Evolutionary conservation across 129 eudicot genomes (phyloP), one percentile per base, ranked within the genome.

Genomic region (Logfia minima): DNA sequence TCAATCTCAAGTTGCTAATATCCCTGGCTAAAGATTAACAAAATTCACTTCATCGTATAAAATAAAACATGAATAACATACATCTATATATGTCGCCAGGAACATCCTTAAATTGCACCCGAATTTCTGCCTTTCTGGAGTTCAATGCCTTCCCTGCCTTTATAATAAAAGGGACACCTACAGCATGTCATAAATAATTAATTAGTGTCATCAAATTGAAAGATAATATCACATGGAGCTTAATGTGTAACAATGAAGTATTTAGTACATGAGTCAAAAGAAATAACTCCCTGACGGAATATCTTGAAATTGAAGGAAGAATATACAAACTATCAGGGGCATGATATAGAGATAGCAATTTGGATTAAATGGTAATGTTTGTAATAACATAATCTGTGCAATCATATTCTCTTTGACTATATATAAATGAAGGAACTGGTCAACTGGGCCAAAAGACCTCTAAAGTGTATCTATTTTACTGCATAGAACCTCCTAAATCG

Each of bases 41-140:
- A 31, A 31, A 31, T 31, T 31, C 5, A 31, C 34, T 31, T 31
- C 34, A 4, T 4, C 34, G 0, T 31, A 31, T 4, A 74, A 16
- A 31, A 55, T 31, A 74, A 66, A 35, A 2, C 11, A 13, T 48
- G 5, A 9, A 45, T 66, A 67, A 56, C 96, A 53, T 87, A 93
- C 98, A 87, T 89, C 35, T 91, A 77, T 88, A 93, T 62, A 93
- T 93, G 84, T 93, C 98, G 13, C 97, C 97, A 16, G 98, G 98
- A 53, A 93, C 98, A 70, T 91, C 97, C 92, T 93, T 93, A 77
- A 91, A 93, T 64, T 93, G 98, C 69, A 93, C 86, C 24, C 98
- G 93, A 35, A 93, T 91, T 86, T 93, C 98, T 52, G 98, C 98
- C 88, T 93, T 93, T 70, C 97, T 86, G 32, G 98, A 93, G 74